Conservation (phyloP, 148 eudicot genomes). For the Gaultheria prostrata region DNA sequence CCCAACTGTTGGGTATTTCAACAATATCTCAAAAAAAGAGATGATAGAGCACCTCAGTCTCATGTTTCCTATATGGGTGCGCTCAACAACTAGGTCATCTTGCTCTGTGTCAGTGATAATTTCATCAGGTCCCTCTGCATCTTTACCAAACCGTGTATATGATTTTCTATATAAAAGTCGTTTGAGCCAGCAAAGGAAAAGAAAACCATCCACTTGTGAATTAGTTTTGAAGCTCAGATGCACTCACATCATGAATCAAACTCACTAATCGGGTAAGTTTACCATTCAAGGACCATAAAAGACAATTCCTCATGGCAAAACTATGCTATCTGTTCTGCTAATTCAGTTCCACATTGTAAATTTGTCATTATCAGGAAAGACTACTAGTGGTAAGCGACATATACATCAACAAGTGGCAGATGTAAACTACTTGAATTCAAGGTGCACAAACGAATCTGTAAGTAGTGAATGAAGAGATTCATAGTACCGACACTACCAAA, state of each 20-base stretch:
- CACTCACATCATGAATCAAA: not conserved
- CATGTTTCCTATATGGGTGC: conserved; percentile 50
- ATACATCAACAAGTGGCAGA: not conserved
- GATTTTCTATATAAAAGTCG: conserved; percentile 28
- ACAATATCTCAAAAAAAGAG: not conserved
- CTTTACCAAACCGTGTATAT: conserved; percentile 15
- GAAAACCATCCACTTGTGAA: not conserved
- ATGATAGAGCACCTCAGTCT: conserved; percentile 29
- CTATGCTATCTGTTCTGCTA: not conserved
- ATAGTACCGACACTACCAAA: not conserved
- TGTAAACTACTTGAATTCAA: no score
- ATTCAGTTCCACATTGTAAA: not conserved
- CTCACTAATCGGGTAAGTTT: not conserved
- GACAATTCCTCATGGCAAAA: not conserved
- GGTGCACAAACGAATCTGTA: not conserved
- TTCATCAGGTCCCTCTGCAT: conserved; percentile 22
- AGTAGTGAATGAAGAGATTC: not conserved
- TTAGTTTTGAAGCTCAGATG: not conserved
- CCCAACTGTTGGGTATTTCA: not conserved
- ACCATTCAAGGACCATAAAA: not conserved
- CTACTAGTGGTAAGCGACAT: not conserved
- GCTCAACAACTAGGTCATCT: conserved; percentile 38
- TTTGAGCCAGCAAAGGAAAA: conserved; percentile 25
- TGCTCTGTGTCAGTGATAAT: conserved; percentile 28
- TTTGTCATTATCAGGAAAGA: no score